Evolutionary conservation across 371 early-diverging fungal species (phyloP), one percentile per base, ranked within the genome.

Genomic region (Mortierella polycephala): DNA sequence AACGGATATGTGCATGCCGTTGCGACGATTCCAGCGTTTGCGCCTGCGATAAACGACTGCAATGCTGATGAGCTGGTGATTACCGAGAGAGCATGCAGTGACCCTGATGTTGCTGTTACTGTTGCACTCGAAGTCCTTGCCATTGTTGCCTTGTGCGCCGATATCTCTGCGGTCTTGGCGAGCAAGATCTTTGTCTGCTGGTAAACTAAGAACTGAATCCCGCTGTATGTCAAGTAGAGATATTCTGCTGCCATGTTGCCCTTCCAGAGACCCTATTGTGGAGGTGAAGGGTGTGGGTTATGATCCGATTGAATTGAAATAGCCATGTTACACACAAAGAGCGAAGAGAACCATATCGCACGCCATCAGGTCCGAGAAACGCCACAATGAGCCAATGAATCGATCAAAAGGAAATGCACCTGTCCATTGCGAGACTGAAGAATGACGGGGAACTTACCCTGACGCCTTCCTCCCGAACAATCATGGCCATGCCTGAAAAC

Each of bases 181-280:
- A 91, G 57, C 12, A 69, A 41, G 21, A 67, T 53, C 16, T 87
- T 86, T 20, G 89, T 64, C 45, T 88, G 85, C 60, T 89, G 83
- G 69, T 93, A 96, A 1, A 89, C 83, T 67, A 90, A 85, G 69
- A 98, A 97, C 83, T 98, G 97, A 21, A 90, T 85, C 5, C 93
- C 94, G 41, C 96, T 95, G 71, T 98, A 98, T 0, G 92, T 84
- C 52, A 96, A 71, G 80, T 98, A 98, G 7, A 98, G 86, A 65
- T 93, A 94, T 74, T 93, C 95, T 4, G 98, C 98, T 2, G 96
- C 87, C 81, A 93, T 79, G 63, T 98, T 98, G 52, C 98, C 98
- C 73, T 97, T 98, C 90, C 95, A 98, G 13, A 96, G 83, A 6
- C 92, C 96, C 89, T 94, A 68, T 44, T 6, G 5, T 5, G 20